phyloP scores from a whole-genome alignment of 2,329 filamentous ascomycete genomes.

The Pezicula neosporulosa region DNA sequence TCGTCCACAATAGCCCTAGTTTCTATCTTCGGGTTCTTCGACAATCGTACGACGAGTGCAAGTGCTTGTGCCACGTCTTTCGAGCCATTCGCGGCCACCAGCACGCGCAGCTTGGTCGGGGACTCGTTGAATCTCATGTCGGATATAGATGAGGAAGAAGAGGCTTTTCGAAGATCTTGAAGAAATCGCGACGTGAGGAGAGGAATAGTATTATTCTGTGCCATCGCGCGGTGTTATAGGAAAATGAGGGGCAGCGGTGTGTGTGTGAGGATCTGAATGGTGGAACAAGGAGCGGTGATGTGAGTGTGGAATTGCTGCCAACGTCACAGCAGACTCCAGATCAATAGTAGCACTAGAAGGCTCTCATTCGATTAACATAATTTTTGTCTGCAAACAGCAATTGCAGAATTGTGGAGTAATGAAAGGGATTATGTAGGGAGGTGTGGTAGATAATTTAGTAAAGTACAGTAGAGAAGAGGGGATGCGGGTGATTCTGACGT shows the following conservation, averaged over 20 bases:
- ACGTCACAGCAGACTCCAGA: neutral
- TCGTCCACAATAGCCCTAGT: slow-evolving; percentile 63
- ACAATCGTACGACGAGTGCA: slow-evolving; percentile 62
- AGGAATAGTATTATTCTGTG: slow-evolving; percentile 10
- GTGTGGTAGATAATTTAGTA: no score
- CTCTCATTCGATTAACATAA: no score
- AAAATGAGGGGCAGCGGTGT: neutral
- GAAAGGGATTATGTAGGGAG: no score
- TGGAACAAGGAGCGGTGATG: neutral
- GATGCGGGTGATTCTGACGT: no score
- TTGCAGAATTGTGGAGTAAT: no score
- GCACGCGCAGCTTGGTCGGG: slow-evolving; percentile 50
- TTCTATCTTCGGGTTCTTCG: slow-evolving; percentile 60
- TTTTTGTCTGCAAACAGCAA: no score
- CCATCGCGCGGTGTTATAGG: slow-evolving; percentile 10
- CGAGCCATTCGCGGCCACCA: slow-evolving; percentile 63
- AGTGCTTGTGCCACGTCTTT: slow-evolving; percentile 64
- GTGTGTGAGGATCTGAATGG: neutral
- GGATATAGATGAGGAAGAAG: slow-evolving; percentile 20
- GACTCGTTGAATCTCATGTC: slow-evolving; percentile 43
- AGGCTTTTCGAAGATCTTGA: slow-evolving; percentile 16
- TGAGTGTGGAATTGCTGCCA: neutral
- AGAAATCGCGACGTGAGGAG: slow-evolving; percentile 9
- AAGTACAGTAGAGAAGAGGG: no score
- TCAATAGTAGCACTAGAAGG: no score